Base-by-base conservation (phyloP, 2,329 filamentous ascomycete species). In the Xylariaceae sp. region DNA sequence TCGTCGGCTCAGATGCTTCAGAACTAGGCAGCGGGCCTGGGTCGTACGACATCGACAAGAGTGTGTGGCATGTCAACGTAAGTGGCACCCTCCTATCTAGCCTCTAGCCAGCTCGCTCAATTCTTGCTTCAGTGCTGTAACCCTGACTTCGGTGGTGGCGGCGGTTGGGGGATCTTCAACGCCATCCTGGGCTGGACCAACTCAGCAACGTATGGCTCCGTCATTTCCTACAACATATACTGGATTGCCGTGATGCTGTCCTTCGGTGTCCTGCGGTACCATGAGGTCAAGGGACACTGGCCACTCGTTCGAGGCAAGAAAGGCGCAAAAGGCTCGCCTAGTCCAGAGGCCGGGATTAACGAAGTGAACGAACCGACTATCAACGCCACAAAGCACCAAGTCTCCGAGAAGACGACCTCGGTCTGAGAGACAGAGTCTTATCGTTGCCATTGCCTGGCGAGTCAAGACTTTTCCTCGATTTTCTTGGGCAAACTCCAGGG, bases 81-180 rank as follows among this genome's bases (percentile, higher is more conserved):
- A 63, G 75, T 68, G 10, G n/a, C 16, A 25, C 12, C 23, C 10
- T 10, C 12, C 24, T 26, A 12, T 14, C 21, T 23, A 23, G 8
- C 21, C 21, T 6, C 6, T 26, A n/a, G n/a, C n/a, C n/a, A n/a
- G 1, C 8, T 17, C 14, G n/a, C 16, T 29, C 4, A 31, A 7
- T 29, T 4, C 12, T 6, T 7, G n/a, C 12, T 25, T n/a, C 39
- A 83, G 77, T 93, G 84, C 65, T 92, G 85, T 56, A 89, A 75
- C 49, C 81, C 86, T 0, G 63, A 77, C 33, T 59, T 80, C 24
- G 79, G 85, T 42, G 81, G 83, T 18, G 81, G 81, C 30, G 78
- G 80, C 23, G 84, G 83, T 28, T 94, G 86, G 87, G 85, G 84
- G 35, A 77, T 94, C 45, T 87, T 94, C 68, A 90, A 93, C 49